These are phyloP conservation scores for Aspergillus taichungensis DNA, from an alignment of 495 filamentous ascomycete genomes.

Conservation along the genomic window DNA sequence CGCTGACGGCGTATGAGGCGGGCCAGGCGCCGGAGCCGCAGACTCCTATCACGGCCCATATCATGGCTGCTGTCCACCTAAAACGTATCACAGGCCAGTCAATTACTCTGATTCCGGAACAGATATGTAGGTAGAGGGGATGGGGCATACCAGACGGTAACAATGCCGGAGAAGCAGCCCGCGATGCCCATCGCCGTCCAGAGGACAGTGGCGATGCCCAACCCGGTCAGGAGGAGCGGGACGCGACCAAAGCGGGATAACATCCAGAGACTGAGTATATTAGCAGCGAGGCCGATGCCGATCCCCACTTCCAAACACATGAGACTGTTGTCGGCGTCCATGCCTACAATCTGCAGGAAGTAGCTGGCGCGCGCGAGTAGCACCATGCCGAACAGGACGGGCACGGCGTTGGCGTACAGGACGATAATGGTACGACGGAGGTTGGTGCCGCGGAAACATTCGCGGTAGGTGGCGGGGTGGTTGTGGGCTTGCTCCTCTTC, in stretches of 20 bases:
- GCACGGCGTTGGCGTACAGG: conserved; percentile 25
- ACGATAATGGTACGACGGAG: conserved; percentile 39
- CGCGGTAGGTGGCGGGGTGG: conserved; percentile 21
- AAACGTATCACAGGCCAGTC: too few relatives aligned
- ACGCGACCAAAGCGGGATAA: conserved; percentile 21
- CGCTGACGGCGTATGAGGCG: conserved; percentile 24
- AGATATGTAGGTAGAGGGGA: too few relatives aligned
- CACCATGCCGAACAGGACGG: conserved; percentile 24
- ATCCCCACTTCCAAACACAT: conserved; percentile 26
- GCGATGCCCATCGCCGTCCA: conserved; percentile 28
- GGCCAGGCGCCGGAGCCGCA: conserved; percentile 27
- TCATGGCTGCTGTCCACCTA: conserved; percentile 24
- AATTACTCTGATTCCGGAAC: neutral
- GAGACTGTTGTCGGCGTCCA: conserved; percentile 20
- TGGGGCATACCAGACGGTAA: conserved; percentile 23
- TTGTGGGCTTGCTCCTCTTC: conserved; percentile 14
- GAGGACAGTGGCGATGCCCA: conserved; percentile 11
- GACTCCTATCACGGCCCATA: conserved; percentile 19
- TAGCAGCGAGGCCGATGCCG: conserved; percentile 21
- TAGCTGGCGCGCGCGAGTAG: conserved; percentile 25
- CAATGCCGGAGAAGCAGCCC: conserved; percentile 19
- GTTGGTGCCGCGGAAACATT: conserved; percentile 38
- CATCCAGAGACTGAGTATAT: conserved; percentile 20
- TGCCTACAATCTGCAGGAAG: conserved; percentile 27
- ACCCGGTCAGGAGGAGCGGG: conserved; percentile 11